Evolutionary conservation across 2,329 filamentous ascomycete species (phyloP), one percentile per base, ranked within the genome.

Genomic region (Colletotrichum scovillei): DNA sequence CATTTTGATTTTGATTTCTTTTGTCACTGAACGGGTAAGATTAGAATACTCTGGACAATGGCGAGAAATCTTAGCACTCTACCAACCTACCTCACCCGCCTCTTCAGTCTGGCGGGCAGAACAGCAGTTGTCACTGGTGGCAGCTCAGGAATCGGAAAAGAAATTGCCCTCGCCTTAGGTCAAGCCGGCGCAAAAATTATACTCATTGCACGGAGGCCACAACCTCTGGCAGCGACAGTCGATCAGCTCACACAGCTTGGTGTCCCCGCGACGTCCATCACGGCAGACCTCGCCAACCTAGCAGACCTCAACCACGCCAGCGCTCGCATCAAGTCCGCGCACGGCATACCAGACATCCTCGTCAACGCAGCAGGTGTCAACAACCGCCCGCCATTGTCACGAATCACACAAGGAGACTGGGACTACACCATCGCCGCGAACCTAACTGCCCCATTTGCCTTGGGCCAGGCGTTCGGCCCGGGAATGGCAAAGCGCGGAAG

Each of bases 121-220:
- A 76, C 78, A 5, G 81, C 79, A 0, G 76, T 82, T 7, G 74
- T 82, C 1, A 82, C 81, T 0, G 81, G 81, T 7, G 81, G 77
- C n/a, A 82, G 80, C 71, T 79, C 79, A 4, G 81, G 81, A 12
- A 82, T 82, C 62, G 81, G 81, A 11, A 79, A 78, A 1, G 78
- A 77, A 24, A 82, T 82, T 72, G 79, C 80, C 0, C 71, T 77
- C 7, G 79, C 80, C 0, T 67, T 82, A 0, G 79, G 80, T 0
- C 78, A 78, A 16, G 77, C 80, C 0, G 81, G 81, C 0, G 80
- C 80, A 22, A 77, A 76, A 0, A 70, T 82, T 8, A 75, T 82
- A 26, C 75, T 82, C 6, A 74, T 82, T 19, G 81, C 80, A 9
- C 78, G 81, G 0, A 74, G 79, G 0, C 75, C 74, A 0, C 67